Percentiles rank a stretch among this genome's conserved stretches.
Conservation (phyloP, 352 stramenopile genomes). For the Globisporangium paddicum region DNA sequence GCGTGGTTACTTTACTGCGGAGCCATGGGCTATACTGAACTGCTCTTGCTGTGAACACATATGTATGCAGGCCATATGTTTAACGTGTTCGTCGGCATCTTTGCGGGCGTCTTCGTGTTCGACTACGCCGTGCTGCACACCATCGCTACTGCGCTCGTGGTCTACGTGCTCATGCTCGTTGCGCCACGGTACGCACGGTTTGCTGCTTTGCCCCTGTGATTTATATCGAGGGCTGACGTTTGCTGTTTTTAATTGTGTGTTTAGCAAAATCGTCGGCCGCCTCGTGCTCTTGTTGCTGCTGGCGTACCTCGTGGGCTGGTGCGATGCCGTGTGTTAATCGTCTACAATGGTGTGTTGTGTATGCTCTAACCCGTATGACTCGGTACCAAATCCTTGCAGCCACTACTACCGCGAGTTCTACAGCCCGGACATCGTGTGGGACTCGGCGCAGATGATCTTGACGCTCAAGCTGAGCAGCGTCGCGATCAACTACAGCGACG, state of each 20-base stretch:
- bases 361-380: not conserved
- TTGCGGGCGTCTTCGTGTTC: conserved; percentile 73
- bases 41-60: not conserved
- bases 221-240: not conserved
- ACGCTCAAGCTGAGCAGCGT: conserved; percentile 80
- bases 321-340: not conserved
- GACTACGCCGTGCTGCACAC: conserved; percentile 76
- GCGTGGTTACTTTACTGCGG: not conserved
- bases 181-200: conserved; percentile 45
- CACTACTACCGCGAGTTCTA: conserved; percentile 86
- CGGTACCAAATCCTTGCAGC: conserved; percentile 14
- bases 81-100: conserved; percentile 57
- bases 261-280: conserved; percentile 58
- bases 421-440: conserved; percentile 77
- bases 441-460: conserved; percentile 84
- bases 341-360: not conserved
- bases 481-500: conserved; percentile 82
- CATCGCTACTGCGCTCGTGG: conserved; percentile 42
- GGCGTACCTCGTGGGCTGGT: conserved; percentile 66
- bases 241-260: conserved; percentile 3
- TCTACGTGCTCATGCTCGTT: conserved; percentile 69
- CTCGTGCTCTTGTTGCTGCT: conserved; percentile 58
- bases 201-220: too few relatives aligned
- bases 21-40: not conserved
- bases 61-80: conserved; percentile 55